Conservation (phyloP, 2,329 filamentous ascomycete genomes). For the Arthroderma sp. region DNA sequence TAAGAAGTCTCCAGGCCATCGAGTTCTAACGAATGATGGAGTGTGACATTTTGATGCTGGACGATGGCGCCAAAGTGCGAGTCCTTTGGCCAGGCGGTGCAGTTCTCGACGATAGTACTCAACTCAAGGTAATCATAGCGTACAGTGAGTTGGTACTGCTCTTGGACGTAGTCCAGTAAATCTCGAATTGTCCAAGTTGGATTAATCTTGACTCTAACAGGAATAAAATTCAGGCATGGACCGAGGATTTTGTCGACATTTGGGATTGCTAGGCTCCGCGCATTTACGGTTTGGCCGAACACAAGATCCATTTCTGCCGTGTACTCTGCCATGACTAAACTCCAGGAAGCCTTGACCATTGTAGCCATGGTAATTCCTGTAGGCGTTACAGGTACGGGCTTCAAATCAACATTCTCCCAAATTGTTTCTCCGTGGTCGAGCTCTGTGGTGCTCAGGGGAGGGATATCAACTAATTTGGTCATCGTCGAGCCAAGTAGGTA, state of each 20-base stretch:
- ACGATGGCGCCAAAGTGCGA: constrained; percentile 3
- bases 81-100: constrained; percentile 1
- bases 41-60: constrained; percentile 6
- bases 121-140: constrained; percentile 1
- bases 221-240: constrained; percentile 49
- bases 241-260: constrained; percentile 40
- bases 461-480: constrained; percentile 12
- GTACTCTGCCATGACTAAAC: constrained; percentile 39
- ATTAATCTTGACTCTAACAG: constrained; percentile 41
- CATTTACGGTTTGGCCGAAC: constrained; percentile 48
- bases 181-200: constrained; percentile 31
- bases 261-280: constrained; percentile 40
- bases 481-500: constrained; percentile 39
- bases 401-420: too few species aligned
- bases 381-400: constrained; percentile 14
- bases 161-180: constrained; percentile 35
- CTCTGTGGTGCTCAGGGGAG: background rate
- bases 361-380: constrained; percentile 44
- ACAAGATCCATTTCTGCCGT: constrained; percentile 37
- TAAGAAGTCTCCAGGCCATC: too few species aligned
- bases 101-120: constrained; percentile 2
- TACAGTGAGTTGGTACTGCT: constrained; percentile 26
- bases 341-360: constrained; percentile 47
- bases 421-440: background rate
- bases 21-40: too few species aligned